These are phyloP conservation scores for Evernia prunastri DNA, from an alignment of 495 filamentous ascomycete species.

Conservation along the genomic window DNA sequence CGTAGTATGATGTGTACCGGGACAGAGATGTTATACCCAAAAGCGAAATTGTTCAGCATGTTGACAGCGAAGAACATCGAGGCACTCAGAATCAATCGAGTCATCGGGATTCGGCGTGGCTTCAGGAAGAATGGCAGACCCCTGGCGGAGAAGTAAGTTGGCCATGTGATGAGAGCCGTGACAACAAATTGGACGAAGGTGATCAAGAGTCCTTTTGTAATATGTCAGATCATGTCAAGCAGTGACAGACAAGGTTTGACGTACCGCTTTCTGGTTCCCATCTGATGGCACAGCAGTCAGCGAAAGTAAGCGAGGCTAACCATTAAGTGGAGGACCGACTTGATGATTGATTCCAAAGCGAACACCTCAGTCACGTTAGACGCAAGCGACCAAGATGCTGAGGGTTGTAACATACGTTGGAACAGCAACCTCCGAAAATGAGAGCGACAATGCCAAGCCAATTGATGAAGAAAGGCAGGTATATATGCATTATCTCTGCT, in stretches of 20 bases:
- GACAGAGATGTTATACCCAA: slow-evolving; percentile 93
- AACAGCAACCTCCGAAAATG: slow-evolving; percentile 97
- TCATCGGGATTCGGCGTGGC: slow-evolving; percentile 72
- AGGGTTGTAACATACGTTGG: slow-evolving; percentile 60
- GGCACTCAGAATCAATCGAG: slow-evolving; percentile 84
- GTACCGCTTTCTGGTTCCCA: slow-evolving; percentile 57
- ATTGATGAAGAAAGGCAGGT: slow-evolving; percentile 61
- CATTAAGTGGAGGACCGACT: slow-evolving; percentile 48
- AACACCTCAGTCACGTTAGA: slow-evolving; percentile 57
- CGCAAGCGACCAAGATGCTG: slow-evolving; percentile 23
- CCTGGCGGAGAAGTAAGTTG: slow-evolving; percentile 67
- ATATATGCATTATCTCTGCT: slow-evolving; percentile 40
- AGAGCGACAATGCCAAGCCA: slow-evolving; percentile 68
- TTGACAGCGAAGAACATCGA: slow-evolving; percentile 86
- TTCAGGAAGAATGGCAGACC: slow-evolving; percentile 61
- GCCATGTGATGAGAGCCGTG: slow-evolving; percentile 59
- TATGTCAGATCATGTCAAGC: slow-evolving; percentile 3
- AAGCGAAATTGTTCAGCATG: slow-evolving; percentile 94
- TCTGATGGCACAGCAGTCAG: slow-evolving; percentile 29
- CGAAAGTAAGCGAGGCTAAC: slow-evolving; percentile 5
- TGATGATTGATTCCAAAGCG: slow-evolving; percentile 90
- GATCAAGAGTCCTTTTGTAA: slow-evolving; percentile 67
- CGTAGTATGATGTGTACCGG: slow-evolving; percentile 95
- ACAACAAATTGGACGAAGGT: slow-evolving; percentile 92
- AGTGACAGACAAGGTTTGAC: slow-evolving; percentile 17